A percentile compares a stretch with the other conserved stretches of the same genome.
phyloP scores from a whole-genome alignment of 805 yeast genomes.

The Candida patagonica region DNA sequence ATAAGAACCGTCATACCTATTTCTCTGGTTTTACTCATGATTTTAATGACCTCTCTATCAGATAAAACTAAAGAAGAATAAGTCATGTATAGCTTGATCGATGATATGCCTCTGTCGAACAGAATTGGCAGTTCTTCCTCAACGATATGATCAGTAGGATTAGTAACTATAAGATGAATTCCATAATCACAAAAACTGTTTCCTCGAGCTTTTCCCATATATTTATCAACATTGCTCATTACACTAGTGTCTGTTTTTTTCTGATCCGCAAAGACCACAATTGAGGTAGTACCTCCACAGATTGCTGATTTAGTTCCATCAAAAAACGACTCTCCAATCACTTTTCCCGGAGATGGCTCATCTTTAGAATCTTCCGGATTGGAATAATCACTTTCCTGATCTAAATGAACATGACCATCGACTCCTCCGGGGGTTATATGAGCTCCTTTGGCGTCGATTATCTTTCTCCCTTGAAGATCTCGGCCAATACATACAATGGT shows the following conservation, averaged over 20 bases:
- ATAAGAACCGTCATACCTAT: conserved; percentile 40
- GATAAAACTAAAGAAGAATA: conserved; percentile 35
- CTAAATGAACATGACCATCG: conserved; percentile 42
- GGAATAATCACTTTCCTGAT: conserved; percentile 29
- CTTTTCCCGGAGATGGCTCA: too few relatives aligned
- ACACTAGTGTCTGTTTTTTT: conserved; percentile 26
- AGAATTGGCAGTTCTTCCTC: conserved; percentile 29
- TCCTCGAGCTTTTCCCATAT: conserved; percentile 25
- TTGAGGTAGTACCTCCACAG: conserved; percentile 44
- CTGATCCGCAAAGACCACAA: conserved; percentile 40
- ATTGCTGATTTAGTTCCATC: conserved; percentile 38
- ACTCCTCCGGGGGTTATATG: conserved; percentile 44
- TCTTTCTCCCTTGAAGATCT: conserved; percentile 19
- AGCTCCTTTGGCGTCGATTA: conserved; percentile 40
- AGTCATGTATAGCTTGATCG: conserved; percentile 38
- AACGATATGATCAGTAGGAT: conserved; percentile 26
- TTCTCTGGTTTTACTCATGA: conserved; percentile 32
- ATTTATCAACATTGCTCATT: conserved; percentile 25
- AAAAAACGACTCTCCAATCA: conserved; percentile 36
- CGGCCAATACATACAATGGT: conserved; percentile 31
- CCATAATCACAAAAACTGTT: conserved; percentile 40
- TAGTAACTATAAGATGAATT: conserved; percentile 37
- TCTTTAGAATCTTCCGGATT: too few relatives aligned
- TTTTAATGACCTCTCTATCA: conserved; percentile 34
- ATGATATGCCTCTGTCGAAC: conserved; percentile 31